Base-by-base conservation (phyloP, 306 rosid genomes). In the Calophaca sinica region DNA sequence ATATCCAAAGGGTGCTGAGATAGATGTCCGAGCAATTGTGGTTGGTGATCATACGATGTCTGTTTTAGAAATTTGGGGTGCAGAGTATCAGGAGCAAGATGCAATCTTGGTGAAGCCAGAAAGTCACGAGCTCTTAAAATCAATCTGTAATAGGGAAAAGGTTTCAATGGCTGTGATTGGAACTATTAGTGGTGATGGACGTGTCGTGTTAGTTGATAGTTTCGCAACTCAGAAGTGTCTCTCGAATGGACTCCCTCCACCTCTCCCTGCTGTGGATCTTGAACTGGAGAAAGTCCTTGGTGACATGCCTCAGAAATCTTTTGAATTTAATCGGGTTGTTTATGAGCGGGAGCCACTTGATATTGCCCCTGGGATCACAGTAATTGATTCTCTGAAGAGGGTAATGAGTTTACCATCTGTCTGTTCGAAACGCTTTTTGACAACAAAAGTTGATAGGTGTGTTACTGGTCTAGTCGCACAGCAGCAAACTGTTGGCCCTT, bases 91-190 rank as follows among this genome's bases (percentile, higher is more conserved):
- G 76, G 98, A 93, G 79, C 98, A 93, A 81, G 98, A 90, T 73
- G 97, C 96, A 69, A 88, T 92, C 73, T 88, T 92, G 86, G 88
- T 92, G 78, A 90, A 85, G 82, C 96, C 92, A 14, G 96, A 93
- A 81, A 87, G 96, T 79, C 86, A 65, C 0, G 71, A 79, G 41
- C 86, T 90, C 62, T 63, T 93, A 67, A 85, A 90, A 70, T 87
- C 90, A 48, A 92, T 92, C 14, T 92, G 90, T 84, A 79, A 74
- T 48, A 87, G 98, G 74, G 97, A 93, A 38, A 89, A 91, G 84
- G 86, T 91, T 69, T 89, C 96, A 3, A 93, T 93, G 98, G 96
- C 97, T 58, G 98, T 93, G 66, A 89, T 91, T 79, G 97, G 98
- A 55, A 77, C 86, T 20, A 91, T 93, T 38, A 87, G 84, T 64